A percentile compares a stretch with the other conserved stretches of the same genome.
Evolutionary conservation across 2,329 filamentous ascomycete genomes (phyloP).

Genomic region (Trichoderma sp.): DNA sequence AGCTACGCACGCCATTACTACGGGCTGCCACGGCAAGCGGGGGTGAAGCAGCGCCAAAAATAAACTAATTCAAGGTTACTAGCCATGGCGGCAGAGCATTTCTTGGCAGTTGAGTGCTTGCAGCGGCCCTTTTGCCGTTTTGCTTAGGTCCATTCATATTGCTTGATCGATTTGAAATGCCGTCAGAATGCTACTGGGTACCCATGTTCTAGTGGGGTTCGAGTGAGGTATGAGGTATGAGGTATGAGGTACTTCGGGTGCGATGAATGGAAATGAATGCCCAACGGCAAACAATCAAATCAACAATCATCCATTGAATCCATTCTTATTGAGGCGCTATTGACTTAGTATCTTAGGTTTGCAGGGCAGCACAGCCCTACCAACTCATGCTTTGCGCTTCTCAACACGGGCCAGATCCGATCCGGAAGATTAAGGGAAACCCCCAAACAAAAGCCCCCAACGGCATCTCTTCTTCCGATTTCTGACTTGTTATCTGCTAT

Average conservation of each 20-base stretch:
- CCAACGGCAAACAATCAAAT: not conserved
- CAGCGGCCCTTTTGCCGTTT: not conserved
- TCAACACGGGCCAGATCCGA: not conserved
- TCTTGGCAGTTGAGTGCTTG: constrained; percentile 8
- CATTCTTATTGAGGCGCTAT: not conserved
- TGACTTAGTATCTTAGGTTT: not conserved
- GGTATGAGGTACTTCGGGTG: not conserved
- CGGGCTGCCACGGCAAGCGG: constrained; percentile 1
- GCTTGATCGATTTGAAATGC: not conserved
- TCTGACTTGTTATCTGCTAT: not conserved
- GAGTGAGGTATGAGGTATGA: not conserved
- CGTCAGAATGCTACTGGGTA: not conserved
- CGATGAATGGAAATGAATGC: not conserved
- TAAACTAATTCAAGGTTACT: constrained; percentile 10
- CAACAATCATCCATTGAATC: not conserved
- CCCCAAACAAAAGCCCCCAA: not conserved
- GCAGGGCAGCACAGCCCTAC: too few species aligned
- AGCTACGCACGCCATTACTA: not conserved
- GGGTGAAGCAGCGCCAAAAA: not conserved
- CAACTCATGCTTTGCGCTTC: not conserved
- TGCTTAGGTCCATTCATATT: not conserved
- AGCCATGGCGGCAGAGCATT: not conserved
- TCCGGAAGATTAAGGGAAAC: not conserved
- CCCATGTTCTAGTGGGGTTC: not conserved
- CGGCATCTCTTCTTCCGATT: not conserved